Conservation (phyloP, 1,284 basidiomycete genomes). For the Violaceomyces palustris region DNA sequence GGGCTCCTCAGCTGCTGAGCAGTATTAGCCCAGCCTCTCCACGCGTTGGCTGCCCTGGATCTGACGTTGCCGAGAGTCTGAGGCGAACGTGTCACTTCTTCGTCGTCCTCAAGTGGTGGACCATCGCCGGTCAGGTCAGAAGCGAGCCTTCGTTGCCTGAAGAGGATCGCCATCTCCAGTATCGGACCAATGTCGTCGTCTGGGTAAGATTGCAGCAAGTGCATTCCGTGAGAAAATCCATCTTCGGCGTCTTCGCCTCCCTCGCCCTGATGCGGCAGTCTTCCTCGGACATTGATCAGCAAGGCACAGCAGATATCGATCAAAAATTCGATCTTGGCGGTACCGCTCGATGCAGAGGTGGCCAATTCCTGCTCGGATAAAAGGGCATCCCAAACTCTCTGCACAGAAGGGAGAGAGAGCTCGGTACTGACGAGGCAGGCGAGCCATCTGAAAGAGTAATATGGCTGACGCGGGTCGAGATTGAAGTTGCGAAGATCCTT, state of each 20-base stretch:
- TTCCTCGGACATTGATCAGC: conserved; percentile 18
- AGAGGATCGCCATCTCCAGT: conserved; percentile 32
- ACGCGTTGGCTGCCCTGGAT: conserved; percentile 17
- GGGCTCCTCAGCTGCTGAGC: conserved; percentile 1
- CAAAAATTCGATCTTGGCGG: conserved; percentile 46
- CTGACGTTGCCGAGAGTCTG: conserved; percentile 5
- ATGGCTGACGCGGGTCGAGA: conserved; percentile 45
- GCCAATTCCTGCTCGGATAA: conserved; percentile 32
- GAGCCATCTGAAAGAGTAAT: conserved; percentile 50
- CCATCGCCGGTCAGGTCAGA: conserved; percentile 42
- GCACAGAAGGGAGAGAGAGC: conserved; percentile 37
- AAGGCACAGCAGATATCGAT: conserved; percentile 48
- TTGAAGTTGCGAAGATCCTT: conserved; percentile 15
- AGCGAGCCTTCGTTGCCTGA: conserved; percentile 35
- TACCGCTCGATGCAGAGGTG: conserved; percentile 2
- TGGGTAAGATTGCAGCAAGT: conserved; percentile 38
- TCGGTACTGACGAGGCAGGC: conserved; percentile 46
- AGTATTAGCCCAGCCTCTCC: conserved; percentile 21
- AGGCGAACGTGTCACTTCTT: conserved; percentile 9
- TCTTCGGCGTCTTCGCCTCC: conserved; percentile 10
- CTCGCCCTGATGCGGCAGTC: background rate
- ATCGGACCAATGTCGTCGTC: conserved; percentile 41
- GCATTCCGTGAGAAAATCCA: conserved; percentile 35
- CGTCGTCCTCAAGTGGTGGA: conserved; percentile 20
- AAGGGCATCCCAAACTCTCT: conserved; percentile 46